A percentile compares a stretch with the other conserved stretches of the same genome.
Evolutionary conservation across 2,329 filamentous ascomycete species (phyloP).

Genomic region (Lachnum nothofagi): DNA sequence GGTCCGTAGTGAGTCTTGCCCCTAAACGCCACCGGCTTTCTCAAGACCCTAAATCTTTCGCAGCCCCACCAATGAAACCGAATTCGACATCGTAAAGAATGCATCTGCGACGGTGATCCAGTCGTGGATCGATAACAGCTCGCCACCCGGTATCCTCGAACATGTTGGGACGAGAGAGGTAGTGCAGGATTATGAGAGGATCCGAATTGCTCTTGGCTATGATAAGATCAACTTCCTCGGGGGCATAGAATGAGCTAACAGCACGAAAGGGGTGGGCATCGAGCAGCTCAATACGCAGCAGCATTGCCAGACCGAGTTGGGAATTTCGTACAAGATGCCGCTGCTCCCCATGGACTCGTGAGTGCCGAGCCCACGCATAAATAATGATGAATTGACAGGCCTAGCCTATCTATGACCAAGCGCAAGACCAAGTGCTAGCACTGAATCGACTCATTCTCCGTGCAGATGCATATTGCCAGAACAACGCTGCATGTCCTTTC

Average conservation of each 20-base stretch:
- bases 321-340: slow-evolving; percentile 12
- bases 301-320: slow-evolving; percentile 11
- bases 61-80: slow-evolving; percentile 8
- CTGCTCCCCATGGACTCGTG: slow-evolving; percentile 13
- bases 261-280: slow-evolving; percentile 10
- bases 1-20: not conserved
- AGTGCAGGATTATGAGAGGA: slow-evolving; percentile 11
- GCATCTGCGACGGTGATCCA: slow-evolving; percentile 9
- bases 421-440: slow-evolving; percentile 7
- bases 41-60: not conserved
- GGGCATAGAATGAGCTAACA: slow-evolving; percentile 10
- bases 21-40: not conserved
- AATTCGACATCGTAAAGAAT: slow-evolving; percentile 3
- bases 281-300: slow-evolving; percentile 12
- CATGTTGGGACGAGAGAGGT: slow-evolving; percentile 11
- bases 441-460: slow-evolving; percentile 10
- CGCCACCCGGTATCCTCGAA: slow-evolving; percentile 11
- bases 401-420: slow-evolving; percentile 3
- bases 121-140: slow-evolving; percentile 11
- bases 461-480: slow-evolving; percentile 14
- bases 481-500: slow-evolving; percentile 10
- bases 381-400: not conserved
- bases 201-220: slow-evolving; percentile 9
- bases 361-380: not conserved
- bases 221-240: slow-evolving; percentile 13